Percentiles rank a stretch among this genome's conserved stretches.
phyloP scores from a whole-genome alignment of 2,329 filamentous ascomycete species.

The Byssoonygena ceratinophila region DNA sequence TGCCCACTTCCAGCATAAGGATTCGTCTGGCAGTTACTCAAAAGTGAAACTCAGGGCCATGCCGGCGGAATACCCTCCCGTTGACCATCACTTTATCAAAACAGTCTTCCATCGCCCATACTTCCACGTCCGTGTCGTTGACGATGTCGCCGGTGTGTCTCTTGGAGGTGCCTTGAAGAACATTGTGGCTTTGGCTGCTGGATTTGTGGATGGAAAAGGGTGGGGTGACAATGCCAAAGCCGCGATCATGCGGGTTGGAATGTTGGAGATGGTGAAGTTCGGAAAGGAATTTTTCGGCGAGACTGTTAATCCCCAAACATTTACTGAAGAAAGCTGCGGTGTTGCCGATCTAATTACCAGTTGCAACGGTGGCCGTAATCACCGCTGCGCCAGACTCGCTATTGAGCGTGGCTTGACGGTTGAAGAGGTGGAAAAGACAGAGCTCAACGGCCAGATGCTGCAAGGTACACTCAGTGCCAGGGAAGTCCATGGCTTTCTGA shows the following conservation, averaged over 20 bases:
- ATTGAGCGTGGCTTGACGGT: conserved; percentile 70
- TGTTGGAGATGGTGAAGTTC: conserved; percentile 94
- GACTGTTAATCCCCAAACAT: conserved; percentile 69
- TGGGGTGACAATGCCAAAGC: conserved; percentile 99
- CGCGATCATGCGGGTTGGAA: conserved; percentile 92
- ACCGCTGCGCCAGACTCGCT: conserved; percentile 81
- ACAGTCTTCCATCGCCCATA: conserved; percentile 89
- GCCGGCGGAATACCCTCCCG: conserved; percentile 69
- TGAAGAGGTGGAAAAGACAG: conserved; percentile 74
- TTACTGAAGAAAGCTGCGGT: conserved; percentile 93
- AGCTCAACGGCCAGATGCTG: conserved; percentile 92
- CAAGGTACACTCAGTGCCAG: conserved; percentile 87
- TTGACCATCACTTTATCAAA: conserved; percentile 75
- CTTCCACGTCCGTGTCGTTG: conserved; percentile 91
- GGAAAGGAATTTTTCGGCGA: conserved; percentile 85
- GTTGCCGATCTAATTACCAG: conserved; percentile 94
- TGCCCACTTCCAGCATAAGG: conserved; percentile 51
- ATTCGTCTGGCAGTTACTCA: conserved; percentile 55
- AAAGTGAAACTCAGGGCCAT: conserved; percentile 63
- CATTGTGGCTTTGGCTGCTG: conserved; percentile 84
- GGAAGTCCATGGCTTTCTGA: conserved; percentile 84
- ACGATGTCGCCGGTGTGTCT: conserved; percentile 92
- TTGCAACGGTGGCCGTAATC: conserved; percentile 85
- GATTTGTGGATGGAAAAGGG: conserved; percentile 87
- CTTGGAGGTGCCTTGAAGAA: conserved; percentile 94